Evolutionary conservation across 1,139 yeast species (phyloP).

Genomic region (Zhuliangozyma parablackwelliae): DNA sequence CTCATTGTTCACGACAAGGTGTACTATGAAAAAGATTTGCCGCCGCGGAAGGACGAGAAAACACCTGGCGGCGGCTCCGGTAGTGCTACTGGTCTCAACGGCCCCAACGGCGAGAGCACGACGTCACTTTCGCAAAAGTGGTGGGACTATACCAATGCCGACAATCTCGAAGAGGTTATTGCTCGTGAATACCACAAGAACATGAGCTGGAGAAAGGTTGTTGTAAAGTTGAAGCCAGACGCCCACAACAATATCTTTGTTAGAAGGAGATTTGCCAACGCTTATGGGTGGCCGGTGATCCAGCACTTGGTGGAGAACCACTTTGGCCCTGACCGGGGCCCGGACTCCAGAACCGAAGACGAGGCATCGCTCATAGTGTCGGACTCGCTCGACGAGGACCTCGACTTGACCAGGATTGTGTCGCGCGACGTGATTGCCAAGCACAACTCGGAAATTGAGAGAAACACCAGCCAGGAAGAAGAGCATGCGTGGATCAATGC

Average conservation of each 20-base stretch:
- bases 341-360: conserved; percentile 4
- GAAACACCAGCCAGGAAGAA: conserved; percentile 12
- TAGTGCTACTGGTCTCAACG: neutral
- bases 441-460: conserved; percentile 35
- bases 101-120: neutral
- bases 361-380: neutral
- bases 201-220: conserved; percentile 88
- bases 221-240: conserved; percentile 83
- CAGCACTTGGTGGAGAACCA: conserved; percentile 61
- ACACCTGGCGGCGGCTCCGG: neutral
- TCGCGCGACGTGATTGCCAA: conserved; percentile 32
- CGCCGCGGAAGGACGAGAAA: conserved; percentile 9
- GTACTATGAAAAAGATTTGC: conserved; percentile 34
- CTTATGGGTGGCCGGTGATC: conserved; percentile 94
- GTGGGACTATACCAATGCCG: conserved; percentile 20
- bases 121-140: conserved; percentile 7
- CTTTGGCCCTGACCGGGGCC: conserved; percentile 14
- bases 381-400: conserved; percentile 24
- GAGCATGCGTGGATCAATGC: conserved; percentile 46
- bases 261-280: conserved; percentile 83
- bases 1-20: conserved; percentile 40
- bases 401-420: conserved; percentile 28
- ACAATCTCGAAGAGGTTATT: conserved; percentile 65
- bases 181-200: conserved; percentile 86
- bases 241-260: conserved; percentile 95